These are phyloP conservation scores for Vitellaria paradoxa DNA, from an alignment of 179 eudicot genomes.

Conservation along the genomic window DNA sequence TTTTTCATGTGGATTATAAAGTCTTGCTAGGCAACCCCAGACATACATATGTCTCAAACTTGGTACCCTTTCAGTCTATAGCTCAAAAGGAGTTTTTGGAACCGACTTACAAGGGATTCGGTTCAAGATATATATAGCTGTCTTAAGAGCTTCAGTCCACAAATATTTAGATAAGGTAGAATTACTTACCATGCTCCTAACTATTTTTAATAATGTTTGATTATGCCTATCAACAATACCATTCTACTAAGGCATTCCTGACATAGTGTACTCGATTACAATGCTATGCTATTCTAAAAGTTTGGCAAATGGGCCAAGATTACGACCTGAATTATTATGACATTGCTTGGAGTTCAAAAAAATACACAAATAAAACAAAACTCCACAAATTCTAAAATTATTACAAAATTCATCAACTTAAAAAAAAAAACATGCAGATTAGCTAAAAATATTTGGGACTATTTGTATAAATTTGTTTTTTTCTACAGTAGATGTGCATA, in stretches of 20 bases:
- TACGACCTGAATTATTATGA: background rate
- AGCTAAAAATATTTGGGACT: too few species aligned
- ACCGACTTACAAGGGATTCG: background rate
- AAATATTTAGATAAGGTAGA: background rate
- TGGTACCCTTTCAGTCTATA: slow-evolving; percentile 11
- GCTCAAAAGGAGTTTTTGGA: background rate
- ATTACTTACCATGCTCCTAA: background rate
- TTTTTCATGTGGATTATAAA: background rate
- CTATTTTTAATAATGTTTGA: background rate
- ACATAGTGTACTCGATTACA: slow-evolving; percentile 6
- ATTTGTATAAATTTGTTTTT: too few species aligned
- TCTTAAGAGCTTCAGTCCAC: background rate
- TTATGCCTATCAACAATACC: background rate
- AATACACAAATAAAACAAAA: too few species aligned
- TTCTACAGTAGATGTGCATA: too few species aligned
- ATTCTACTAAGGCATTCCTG: background rate
- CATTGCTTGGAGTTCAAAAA: too few species aligned
- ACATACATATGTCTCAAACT: slow-evolving; percentile 10
- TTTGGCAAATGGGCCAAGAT: background rate
- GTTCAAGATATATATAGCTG: background rate
- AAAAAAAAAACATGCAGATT: too few species aligned
- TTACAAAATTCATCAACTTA: too few species aligned
- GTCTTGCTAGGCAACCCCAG: slow-evolving; percentile 8
- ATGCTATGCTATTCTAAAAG: background rate
- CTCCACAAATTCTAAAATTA: too few species aligned